A percentile compares a stretch with the other conserved stretches of the same genome.
Evolutionary conservation across 371 early-diverging fungal species (phyloP).

Genomic region (Saksenaea oblongispora): DNA sequence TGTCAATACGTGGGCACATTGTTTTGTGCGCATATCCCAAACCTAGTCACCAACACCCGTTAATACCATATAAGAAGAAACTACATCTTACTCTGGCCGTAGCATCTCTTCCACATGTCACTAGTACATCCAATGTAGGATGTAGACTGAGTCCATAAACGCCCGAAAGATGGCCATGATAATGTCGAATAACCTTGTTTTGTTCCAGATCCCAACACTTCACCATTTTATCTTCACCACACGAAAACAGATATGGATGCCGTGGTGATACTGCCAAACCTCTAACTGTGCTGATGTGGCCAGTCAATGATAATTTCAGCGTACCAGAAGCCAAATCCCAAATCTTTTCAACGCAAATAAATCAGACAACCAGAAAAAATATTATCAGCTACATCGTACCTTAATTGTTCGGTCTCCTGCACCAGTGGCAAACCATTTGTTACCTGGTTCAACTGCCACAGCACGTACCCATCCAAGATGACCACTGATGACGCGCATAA

Average conservation of each 20-base stretch:
- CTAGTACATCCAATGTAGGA: slow-evolving; percentile 91
- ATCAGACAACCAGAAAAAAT: no score
- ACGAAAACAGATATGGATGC: slow-evolving; percentile 95
- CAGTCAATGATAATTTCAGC: slow-evolving; percentile 92
- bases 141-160: slow-evolving; percentile 90
- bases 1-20: slow-evolving; percentile 85
- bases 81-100: slow-evolving; percentile 75
- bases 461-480: slow-evolving; percentile 97
- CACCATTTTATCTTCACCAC: slow-evolving; percentile 96
- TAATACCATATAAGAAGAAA: neutral
- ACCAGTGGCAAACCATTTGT: slow-evolving; percentile 98
- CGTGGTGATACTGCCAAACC: slow-evolving; percentile 92
- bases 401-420: slow-evolving; percentile 97
- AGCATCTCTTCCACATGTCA: slow-evolving; percentile 95
- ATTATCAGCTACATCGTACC: no score
- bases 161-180: slow-evolving; percentile 96
- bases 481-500: slow-evolving; percentile 96
- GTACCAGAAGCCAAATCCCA: slow-evolving; percentile 98
- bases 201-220: slow-evolving; percentile 98
- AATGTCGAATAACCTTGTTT: slow-evolving; percentile 97
- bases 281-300: slow-evolving; percentile 94
- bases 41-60: slow-evolving; percentile 42
- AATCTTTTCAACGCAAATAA: slow-evolving; percentile 54
- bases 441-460: slow-evolving; percentile 90
- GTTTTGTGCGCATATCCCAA: slow-evolving; percentile 98